Percentiles rank a stretch among this genome's conserved stretches.
These are phyloP conservation scores for Colletotrichum scovillei DNA, from an alignment of 2,329 filamentous ascomycete species.

Conservation along the genomic window DNA sequence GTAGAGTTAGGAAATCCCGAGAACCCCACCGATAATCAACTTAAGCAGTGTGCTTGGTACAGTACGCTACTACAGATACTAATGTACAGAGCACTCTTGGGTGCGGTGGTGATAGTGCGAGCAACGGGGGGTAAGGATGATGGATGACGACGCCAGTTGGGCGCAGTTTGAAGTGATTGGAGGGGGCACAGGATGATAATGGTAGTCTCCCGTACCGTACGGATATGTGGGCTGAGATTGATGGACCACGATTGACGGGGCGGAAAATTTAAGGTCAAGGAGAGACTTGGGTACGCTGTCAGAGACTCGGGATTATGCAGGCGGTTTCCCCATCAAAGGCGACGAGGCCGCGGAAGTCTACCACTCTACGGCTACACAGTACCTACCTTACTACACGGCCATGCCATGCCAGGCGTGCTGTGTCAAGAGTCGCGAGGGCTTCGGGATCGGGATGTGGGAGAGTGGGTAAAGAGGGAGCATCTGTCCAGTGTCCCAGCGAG, in stretches of 20 bases:
- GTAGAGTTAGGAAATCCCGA: slow-evolving; percentile 21
- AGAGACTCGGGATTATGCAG: not conserved
- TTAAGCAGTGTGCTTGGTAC: not conserved
- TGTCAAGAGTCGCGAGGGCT: slow-evolving; percentile 1
- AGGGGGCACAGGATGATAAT: not conserved
- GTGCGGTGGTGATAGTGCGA: not conserved
- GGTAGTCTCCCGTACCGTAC: not conserved
- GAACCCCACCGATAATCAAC: slow-evolving; percentile 3
- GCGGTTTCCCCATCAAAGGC: not conserved
- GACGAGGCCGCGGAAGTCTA: not conserved
- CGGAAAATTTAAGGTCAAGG: slow-evolving; percentile 13
- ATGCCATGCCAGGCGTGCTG: not conserved
- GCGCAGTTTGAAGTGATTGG: slow-evolving; percentile 21
- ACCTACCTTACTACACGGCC: not conserved
- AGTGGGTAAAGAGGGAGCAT: not conserved
- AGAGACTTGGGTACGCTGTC: slow-evolving; percentile 4
- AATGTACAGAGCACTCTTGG: not conserved
- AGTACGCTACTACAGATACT: not conserved
- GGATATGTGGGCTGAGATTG: slow-evolving; percentile 4
- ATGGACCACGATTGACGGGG: not conserved
- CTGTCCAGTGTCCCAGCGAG: not conserved
- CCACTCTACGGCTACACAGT: not conserved
- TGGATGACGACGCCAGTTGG: slow-evolving; percentile 26
- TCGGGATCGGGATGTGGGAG: slow-evolving; percentile 23
- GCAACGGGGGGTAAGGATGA: slow-evolving; percentile 6